phyloP scores from a whole-genome alignment of 768 basidiomycete genomes.

The Amanita molliuscula region DNA sequence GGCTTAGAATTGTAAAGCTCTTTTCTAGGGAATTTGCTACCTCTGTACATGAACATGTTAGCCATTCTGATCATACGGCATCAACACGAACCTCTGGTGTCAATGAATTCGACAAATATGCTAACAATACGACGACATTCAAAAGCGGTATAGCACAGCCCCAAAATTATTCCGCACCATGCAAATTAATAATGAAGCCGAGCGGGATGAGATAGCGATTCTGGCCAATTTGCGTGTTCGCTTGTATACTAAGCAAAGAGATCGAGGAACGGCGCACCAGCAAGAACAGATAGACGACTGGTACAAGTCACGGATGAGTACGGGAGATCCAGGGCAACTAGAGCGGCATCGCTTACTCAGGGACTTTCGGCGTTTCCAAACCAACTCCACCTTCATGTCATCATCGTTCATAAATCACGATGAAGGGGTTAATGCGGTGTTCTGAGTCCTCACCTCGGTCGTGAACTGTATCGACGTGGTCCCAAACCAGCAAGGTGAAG shows the following conservation, averaged over 20 bases:
- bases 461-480: conserved; percentile 43
- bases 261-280: conserved; percentile 19
- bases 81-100: conserved; percentile 21
- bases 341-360: conserved; percentile 23
- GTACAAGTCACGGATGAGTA: not conserved
- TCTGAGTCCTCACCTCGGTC: conserved; percentile 25
- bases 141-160: not conserved
- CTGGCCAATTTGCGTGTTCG: conserved; percentile 18
- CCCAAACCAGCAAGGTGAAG: conserved; percentile 43
- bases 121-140: conserved; percentile 13
- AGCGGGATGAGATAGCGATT: conserved; percentile 58
- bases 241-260: not conserved
- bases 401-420: not conserved
- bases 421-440: not conserved
- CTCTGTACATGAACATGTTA: not conserved
- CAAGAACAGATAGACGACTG: conserved; percentile 34
- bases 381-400: conserved; percentile 31
- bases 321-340: too few species aligned
- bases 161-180: conserved; percentile 18
- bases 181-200: conserved; percentile 50
- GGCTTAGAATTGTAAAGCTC: not conserved
- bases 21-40: not conserved
- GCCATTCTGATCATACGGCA: not conserved
- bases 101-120: conserved; percentile 33
- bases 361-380: conserved; percentile 42